Evolutionary conservation across 495 filamentous ascomycete genomes (phyloP).

Genomic region (Talaromyces proteolyticus): DNA sequence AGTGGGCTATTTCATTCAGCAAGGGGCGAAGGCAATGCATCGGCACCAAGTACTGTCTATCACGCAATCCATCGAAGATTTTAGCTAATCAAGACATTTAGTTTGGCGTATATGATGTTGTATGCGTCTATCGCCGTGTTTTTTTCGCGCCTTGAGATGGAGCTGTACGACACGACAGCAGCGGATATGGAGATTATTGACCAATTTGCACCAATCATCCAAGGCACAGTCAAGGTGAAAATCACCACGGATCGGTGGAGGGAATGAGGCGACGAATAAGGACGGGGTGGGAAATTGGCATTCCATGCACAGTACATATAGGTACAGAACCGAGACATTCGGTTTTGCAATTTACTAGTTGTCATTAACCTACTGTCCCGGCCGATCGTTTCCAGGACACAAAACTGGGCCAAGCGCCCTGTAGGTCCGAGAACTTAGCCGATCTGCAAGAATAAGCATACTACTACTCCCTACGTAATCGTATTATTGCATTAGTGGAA

Average conservation of each 20-base stretch:
- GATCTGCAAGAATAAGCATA: neutral
- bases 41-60: constrained; percentile 27
- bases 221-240: neutral
- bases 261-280: neutral
- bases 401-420: neutral
- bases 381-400: neutral
- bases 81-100: constrained; percentile 2
- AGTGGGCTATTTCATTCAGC: constrained; percentile 27
- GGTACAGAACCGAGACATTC: too few relatives aligned
- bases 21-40: constrained; percentile 33
- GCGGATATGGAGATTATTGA: constrained; percentile 8
- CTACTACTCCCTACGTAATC: neutral
- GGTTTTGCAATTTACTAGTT: neutral
- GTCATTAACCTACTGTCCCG: neutral
- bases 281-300: neutral
- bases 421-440: neutral
- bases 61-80: neutral
- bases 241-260: neutral
- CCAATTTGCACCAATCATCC: constrained; percentile 8
- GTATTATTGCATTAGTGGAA: neutral
- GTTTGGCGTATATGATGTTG: constrained; percentile 30
- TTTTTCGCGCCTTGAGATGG: constrained; percentile 28
- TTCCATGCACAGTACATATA: too few relatives aligned
- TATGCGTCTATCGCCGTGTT: constrained; percentile 27
- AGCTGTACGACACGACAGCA: constrained; percentile 18